phyloP scores from a whole-genome alignment of 306 rosid species.

The Malus asiatica region DNA sequence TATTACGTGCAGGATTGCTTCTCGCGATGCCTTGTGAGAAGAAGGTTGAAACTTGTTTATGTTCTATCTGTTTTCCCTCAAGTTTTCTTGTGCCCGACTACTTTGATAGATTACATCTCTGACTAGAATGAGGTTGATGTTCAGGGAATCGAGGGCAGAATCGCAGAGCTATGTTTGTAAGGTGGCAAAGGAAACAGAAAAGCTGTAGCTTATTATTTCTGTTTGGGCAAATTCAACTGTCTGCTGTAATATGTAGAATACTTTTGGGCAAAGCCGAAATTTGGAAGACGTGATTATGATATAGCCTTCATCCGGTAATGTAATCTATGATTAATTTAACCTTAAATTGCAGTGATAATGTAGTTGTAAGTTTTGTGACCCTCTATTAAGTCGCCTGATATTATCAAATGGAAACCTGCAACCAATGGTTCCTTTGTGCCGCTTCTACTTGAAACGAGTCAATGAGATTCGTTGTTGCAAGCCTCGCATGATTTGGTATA shows the following conservation, averaged over 20 bases:
- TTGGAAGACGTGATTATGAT: neutral
- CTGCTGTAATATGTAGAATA: neutral
- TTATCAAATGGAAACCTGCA: too few relatives aligned
- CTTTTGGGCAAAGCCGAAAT: neutral
- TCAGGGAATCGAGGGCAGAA: neutral
- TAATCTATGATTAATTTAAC: neutral
- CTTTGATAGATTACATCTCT: neutral
- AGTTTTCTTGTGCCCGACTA: neutral
- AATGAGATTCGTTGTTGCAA: neutral
- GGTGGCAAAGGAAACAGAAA: neutral
- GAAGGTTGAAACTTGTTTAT: neutral
- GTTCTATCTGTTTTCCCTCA: too few relatives aligned
- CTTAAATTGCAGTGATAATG: neutral
- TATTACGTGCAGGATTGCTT: constrained; percentile 66
- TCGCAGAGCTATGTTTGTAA: neutral
- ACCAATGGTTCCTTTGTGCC: too few relatives aligned
- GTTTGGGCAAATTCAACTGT: neutral
- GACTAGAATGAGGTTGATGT: neutral
- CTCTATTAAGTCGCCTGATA: neutral
- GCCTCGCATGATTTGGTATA: neutral
- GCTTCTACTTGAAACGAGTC: too few relatives aligned
- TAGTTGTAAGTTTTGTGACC: neutral
- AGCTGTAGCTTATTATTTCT: neutral
- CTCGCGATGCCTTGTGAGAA: constrained; percentile 75
- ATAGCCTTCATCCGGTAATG: neutral